phyloP scores from a whole-genome alignment of 495 filamentous ascomycete genomes.

The Aspergillus kassunensis region DNA sequence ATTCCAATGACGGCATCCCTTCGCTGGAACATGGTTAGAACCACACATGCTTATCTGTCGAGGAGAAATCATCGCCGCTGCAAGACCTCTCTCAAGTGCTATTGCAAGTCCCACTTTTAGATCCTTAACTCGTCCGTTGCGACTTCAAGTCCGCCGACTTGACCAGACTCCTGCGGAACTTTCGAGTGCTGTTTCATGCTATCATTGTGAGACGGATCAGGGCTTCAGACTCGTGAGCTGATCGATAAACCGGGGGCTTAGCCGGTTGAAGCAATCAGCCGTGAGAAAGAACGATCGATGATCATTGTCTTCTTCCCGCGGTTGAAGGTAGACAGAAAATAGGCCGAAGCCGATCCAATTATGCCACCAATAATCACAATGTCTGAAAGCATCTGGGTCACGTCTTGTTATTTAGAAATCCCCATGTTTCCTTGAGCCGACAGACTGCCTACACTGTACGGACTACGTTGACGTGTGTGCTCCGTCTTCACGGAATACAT shows the following conservation, averaged over 20 bases:
- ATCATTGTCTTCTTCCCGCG: constrained; percentile 22
- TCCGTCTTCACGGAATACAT: too few species aligned
- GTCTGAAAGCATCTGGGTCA: constrained; percentile 8
- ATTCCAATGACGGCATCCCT: too few species aligned
- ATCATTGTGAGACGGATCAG: constrained; percentile 30
- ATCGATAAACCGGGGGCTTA: constrained; percentile 34
- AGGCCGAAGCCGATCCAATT: constrained; percentile 38
- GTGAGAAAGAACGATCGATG: constrained; percentile 23
- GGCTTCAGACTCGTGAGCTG: constrained; percentile 32
- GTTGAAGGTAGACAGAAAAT: constrained; percentile 22
- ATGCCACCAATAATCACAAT: constrained; percentile 46
- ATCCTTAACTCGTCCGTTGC: constrained; percentile 18
- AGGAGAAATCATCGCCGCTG: constrained; percentile 26
- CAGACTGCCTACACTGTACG: too few species aligned
- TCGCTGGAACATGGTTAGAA: too few species aligned
- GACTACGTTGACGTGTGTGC: too few species aligned
- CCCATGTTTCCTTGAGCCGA: too few species aligned
- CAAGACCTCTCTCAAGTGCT: constrained; percentile 21
- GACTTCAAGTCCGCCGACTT: constrained; percentile 30
- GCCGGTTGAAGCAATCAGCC: constrained; percentile 25
- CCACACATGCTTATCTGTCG: constrained; percentile 19
- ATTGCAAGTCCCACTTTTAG: constrained; percentile 20
- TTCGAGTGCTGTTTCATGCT: constrained; percentile 28
- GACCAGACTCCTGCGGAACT: constrained; percentile 26
- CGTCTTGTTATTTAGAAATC: background rate